phyloP scores from a whole-genome alignment of 208 protist species.

The Angomonas deanei region DNA sequence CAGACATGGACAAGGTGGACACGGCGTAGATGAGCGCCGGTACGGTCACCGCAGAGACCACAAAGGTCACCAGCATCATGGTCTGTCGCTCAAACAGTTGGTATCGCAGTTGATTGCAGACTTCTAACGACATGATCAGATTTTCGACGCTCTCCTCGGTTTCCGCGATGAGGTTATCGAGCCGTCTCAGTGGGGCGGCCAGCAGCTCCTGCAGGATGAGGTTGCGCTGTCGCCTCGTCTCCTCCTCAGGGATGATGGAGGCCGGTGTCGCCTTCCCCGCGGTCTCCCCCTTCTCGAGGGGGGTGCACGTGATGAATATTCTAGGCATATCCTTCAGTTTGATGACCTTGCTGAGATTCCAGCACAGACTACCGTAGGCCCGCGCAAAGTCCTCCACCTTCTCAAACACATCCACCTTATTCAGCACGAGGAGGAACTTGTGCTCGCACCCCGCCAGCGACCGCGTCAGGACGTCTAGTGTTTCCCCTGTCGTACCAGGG shows the following conservation, averaged over 20 bases:
- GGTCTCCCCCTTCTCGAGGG: slow-evolving; percentile 7
- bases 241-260: slow-evolving; percentile 24
- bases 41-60: slow-evolving; percentile 11
- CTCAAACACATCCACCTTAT: slow-evolving; percentile 86
- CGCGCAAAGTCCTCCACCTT: slow-evolving; percentile 85
- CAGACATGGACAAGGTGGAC: slow-evolving; percentile 15
- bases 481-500: slow-evolving; percentile 88
- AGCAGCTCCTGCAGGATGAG: slow-evolving; percentile 56
- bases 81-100: slow-evolving; percentile 22
- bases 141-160: slow-evolving; percentile 52
- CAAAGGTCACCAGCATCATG: slow-evolving; percentile 11
- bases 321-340: slow-evolving; percentile 86
- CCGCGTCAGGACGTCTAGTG: slow-evolving; percentile 85
- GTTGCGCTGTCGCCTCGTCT: slow-evolving; percentile 49
- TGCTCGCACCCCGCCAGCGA: slow-evolving; percentile 80
- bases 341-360: slow-evolving; percentile 89
- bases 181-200: slow-evolving; percentile 51
- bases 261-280: neutral
- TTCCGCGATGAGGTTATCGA: slow-evolving; percentile 75
- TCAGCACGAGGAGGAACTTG: slow-evolving; percentile 86
- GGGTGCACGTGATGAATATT: slow-evolving; percentile 87
- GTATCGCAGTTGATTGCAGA: slow-evolving; percentile 36
- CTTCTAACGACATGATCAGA: slow-evolving; percentile 43
- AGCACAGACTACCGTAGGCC: slow-evolving; percentile 88
- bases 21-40: slow-evolving; percentile 12